Evolutionary conservation across 23 red algal species (phyloP).

Genomic region (Gracilaria caudata): DNA sequence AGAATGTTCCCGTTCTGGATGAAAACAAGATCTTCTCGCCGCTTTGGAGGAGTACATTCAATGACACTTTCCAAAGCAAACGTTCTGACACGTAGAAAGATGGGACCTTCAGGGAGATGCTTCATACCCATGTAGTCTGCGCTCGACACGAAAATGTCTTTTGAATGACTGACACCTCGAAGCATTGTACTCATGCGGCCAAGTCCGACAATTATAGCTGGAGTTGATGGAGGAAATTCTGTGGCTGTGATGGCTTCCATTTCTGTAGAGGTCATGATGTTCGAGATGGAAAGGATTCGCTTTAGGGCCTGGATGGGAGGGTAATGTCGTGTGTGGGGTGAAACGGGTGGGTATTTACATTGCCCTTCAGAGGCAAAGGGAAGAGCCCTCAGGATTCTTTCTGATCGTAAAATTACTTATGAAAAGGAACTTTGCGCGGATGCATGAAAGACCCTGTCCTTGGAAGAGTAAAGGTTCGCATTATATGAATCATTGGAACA

Average conservation of each 20-base stretch:
- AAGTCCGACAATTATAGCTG: background rate
- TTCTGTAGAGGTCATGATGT: background rate
- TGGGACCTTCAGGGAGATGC: background rate
- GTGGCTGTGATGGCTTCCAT: background rate
- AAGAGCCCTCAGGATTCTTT: background rate
- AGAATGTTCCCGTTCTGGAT: slow-evolving; percentile 15
- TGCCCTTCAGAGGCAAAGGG: background rate
- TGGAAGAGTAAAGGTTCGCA: background rate
- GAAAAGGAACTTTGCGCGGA: background rate
- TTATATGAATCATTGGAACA: slow-evolving; percentile 5
- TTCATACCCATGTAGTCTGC: background rate
- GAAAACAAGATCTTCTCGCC: slow-evolving; percentile 7
- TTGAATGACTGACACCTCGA: background rate
- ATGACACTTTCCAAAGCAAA: background rate
- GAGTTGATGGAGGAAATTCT: background rate
- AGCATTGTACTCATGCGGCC: background rate
- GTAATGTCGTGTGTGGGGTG: background rate
- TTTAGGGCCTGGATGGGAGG: background rate
- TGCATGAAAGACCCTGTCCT: background rate
- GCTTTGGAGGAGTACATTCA: background rate
- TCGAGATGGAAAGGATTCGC: background rate
- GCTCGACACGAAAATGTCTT: background rate
- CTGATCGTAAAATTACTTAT: background rate
- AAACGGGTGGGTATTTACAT: slow-evolving; percentile 3
- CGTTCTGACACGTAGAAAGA: background rate